Percentiles rank a stretch among this genome's conserved stretches.
Conservation (phyloP, 768 basidiomycete genomes). For the Boletellus sp. region DNA sequence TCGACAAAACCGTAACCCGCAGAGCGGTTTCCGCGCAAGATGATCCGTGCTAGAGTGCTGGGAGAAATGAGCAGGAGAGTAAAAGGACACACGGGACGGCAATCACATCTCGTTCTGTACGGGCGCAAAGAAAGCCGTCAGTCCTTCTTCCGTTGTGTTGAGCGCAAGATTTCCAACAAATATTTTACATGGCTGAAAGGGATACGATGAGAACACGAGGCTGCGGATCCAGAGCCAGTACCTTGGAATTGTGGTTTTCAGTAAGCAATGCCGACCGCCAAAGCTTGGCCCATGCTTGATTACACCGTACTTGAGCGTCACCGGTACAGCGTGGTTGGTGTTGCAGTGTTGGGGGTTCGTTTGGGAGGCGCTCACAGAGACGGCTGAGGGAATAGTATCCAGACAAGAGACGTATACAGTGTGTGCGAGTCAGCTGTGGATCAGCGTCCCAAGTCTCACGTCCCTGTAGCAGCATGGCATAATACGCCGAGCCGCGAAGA, state of each 20-base stretch:
- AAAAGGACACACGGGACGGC: neutral
- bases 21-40: neutral
- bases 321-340: slow-evolving; percentile 42
- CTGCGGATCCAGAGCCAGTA: neutral
- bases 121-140: neutral
- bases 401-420: slow-evolving; percentile 49
- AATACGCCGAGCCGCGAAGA: slow-evolving; percentile 49
- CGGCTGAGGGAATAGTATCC: slow-evolving; percentile 49
- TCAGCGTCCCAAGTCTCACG: slow-evolving; percentile 47
- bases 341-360: slow-evolving; percentile 39
- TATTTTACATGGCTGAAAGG: neutral
- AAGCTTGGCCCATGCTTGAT: slow-evolving; percentile 41
- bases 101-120: neutral
- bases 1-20: neutral
- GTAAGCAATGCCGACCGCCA: slow-evolving; percentile 44
- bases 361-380: slow-evolving; percentile 42
- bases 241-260: slow-evolving; percentile 31
- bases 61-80: neutral
- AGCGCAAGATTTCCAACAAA: neutral
- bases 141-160: neutral
- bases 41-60: neutral
- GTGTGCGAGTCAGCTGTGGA: slow-evolving; percentile 39
- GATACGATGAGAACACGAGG: neutral
- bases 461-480: slow-evolving; percentile 50
- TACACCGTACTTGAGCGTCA: slow-evolving; percentile 38